These are phyloP conservation scores for Penstemon eatonii DNA, from an alignment of 257 asterid species.

Conservation along the genomic window DNA sequence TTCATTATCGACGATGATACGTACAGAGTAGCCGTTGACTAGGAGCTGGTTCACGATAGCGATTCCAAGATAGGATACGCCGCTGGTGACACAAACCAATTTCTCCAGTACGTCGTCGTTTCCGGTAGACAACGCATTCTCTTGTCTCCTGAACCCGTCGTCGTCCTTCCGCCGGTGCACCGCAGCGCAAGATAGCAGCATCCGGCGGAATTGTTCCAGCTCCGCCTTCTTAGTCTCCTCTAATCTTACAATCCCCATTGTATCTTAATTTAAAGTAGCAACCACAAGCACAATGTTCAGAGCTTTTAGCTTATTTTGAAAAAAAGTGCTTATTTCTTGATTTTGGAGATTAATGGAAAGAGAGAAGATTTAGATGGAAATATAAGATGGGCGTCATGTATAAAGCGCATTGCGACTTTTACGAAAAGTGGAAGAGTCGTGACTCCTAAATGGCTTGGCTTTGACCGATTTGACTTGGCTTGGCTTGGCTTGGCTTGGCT, in stretches of 20 bases:
- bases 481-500: too few relatives aligned
- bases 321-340: not conserved
- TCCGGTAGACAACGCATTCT: conserved; percentile 13
- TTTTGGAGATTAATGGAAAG: not conserved
- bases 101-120: conserved; percentile 45
- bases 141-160: conserved; percentile 28
- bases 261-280: not conserved
- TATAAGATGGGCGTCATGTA: conserved; percentile 31
- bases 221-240: conserved; percentile 63
- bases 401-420: conserved; percentile 18
- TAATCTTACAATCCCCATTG: conserved; percentile 67
- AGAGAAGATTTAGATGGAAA: conserved; percentile 17
- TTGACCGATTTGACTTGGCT: too few relatives aligned
- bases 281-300: not conserved
- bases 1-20: conserved; percentile 72
- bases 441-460: conserved; percentile 20
- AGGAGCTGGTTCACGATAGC: conserved; percentile 83
- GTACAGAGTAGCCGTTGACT: conserved; percentile 80
- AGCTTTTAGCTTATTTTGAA: not conserved
- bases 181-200: conserved; percentile 73
- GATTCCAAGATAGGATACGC: conserved; percentile 83
- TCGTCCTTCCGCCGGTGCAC: conserved; percentile 59
- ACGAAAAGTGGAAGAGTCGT: conserved; percentile 1
- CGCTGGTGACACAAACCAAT: conserved; percentile 87
- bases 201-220: conserved; percentile 68